These are phyloP conservation scores for Rhynchospora pubera DNA, from an alignment of 176 grass and related monocot genomes.

Conservation along the genomic window DNA sequence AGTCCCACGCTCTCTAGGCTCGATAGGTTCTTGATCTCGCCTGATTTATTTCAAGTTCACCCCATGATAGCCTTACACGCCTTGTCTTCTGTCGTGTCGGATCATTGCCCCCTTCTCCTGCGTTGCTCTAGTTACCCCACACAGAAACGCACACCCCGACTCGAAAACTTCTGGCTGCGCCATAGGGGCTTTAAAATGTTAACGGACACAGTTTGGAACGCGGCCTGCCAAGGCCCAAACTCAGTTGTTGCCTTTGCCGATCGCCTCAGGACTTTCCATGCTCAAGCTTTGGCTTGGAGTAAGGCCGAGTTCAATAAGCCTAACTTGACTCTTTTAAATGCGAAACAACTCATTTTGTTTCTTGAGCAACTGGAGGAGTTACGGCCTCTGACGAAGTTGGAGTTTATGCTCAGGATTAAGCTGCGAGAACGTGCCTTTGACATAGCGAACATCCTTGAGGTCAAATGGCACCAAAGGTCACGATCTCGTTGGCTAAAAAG, in stretches of 20 bases:
- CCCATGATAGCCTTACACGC: background rate
- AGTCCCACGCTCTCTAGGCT: background rate
- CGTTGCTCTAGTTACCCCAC: background rate
- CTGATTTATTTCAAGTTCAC: background rate
- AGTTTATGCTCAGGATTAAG: background rate
- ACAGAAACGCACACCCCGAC: background rate
- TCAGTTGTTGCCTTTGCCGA: background rate
- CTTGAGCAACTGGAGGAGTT: background rate
- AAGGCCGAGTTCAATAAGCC: background rate
- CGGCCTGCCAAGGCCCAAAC: background rate
- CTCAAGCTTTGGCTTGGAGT: background rate
- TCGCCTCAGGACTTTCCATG: too few species aligned
- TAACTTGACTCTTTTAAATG: too few species aligned
- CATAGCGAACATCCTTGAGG: background rate
- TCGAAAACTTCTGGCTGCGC: background rate
- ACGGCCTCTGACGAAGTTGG: background rate
- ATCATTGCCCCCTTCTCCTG: background rate
- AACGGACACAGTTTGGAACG: background rate
- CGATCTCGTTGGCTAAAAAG: background rate
- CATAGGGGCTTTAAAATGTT: background rate
- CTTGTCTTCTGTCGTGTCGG: background rate
- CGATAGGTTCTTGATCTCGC: background rate
- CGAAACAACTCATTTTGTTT: background rate
- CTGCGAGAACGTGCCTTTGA: too few species aligned
- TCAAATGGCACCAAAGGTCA: background rate